Evolutionary conservation across 2,329 filamentous ascomycete species (phyloP), one percentile per base, ranked within the genome.

Genomic region (Diplocarpon mali): DNA sequence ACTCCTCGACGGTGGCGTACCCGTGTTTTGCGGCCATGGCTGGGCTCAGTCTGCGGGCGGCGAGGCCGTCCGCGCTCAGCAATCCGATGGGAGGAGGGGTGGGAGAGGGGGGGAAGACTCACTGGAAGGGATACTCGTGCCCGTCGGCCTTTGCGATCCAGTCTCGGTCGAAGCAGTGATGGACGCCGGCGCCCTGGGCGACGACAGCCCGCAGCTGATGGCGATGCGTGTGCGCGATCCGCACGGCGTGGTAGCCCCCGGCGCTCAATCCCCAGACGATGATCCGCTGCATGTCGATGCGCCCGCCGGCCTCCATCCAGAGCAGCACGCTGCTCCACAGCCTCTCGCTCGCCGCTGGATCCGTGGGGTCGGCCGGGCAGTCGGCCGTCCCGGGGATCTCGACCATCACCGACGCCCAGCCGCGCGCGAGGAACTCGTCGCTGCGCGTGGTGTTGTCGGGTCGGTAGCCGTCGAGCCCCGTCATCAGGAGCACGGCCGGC

Each of bases 381-480:
- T 85, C 80, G 5, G 76, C 80, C 2, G 78, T 82, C 0, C 78
- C 79, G 0, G 78, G 78, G 45, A 82, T 80, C 61, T 84, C 80
- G 8, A 70, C 69, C 17, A 80, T 71, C 2, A 84, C 68, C 9
- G 65, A 66, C 1, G 69, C 79, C 78, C 79, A 84, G 2, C 78
- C 79, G 35, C 78, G 71, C 1, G 66, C 60, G 5, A 80, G 62
- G 54, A 83, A 80, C 62, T 80, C 78, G 41, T 82, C 67, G 35
- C 69, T 73, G 1, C 78, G 71, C 41, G 67, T 64, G 2, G 76
- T 78, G 58, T 80, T 80, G 61, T 81, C 78, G 0, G 76, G 75
- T 13, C 77, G 62, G 58, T 81, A 78, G 3, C 76, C 76, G 57
- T 80, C 77, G 7, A 81, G 64, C 1, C 77, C 76, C 2, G 75